Conservation (phyloP, 768 basidiomycete species). For the Hortiboletus flavorubellus region DNA sequence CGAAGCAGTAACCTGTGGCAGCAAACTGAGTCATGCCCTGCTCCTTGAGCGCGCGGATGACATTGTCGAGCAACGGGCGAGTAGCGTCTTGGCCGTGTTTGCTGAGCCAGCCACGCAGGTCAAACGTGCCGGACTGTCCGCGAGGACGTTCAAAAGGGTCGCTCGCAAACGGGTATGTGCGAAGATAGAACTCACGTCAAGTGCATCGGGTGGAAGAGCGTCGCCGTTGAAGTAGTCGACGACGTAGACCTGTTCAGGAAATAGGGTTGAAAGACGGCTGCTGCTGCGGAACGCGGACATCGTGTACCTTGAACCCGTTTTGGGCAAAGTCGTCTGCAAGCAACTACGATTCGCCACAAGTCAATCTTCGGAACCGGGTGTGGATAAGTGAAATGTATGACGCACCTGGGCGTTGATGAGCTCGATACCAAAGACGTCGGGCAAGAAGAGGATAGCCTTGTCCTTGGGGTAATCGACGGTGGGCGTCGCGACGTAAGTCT, state of each 20-base stretch:
- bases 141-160: neutral
- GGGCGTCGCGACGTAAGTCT: constrained; percentile 54
- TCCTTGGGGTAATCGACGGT: constrained; percentile 47
- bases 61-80: constrained; percentile 52
- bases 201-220: constrained; percentile 14
- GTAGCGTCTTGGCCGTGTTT: constrained; percentile 40
- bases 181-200: constrained; percentile 4
- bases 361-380: neutral
- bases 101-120: constrained; percentile 35
- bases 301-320: constrained; percentile 36
- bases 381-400: neutral
- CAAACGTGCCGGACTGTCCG: constrained; percentile 13
- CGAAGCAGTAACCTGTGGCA: constrained; percentile 68
- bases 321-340: constrained; percentile 43
- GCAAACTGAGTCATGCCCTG: constrained; percentile 57
- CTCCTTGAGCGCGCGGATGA: constrained; percentile 53
- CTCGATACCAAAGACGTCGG: constrained; percentile 51
- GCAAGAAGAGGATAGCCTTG: constrained; percentile 53
- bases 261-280: neutral
- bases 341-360: constrained; percentile 25
- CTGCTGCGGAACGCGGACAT: neutral
- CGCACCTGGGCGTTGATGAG: constrained; percentile 45
- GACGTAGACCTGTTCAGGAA: constrained; percentile 12
- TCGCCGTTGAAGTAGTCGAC: constrained; percentile 33
- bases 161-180: neutral